These are phyloP conservation scores for Thymus mandschuricus DNA, from an alignment of 257 asterid species.

Conservation along the genomic window DNA sequence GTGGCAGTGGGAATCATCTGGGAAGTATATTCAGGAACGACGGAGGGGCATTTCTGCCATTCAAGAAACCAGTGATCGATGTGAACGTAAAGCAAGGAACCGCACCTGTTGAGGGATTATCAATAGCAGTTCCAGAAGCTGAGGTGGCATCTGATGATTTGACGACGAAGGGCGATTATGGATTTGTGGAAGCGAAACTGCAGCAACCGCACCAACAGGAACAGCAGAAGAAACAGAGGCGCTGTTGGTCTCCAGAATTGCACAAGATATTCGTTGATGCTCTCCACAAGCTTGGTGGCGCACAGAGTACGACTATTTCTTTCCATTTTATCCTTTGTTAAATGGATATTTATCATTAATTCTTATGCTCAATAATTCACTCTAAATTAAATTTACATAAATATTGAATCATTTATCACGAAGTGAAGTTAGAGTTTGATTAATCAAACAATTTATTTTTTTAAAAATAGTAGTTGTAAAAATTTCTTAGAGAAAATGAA, in stretches of 20 bases:
- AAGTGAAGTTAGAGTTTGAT: too few relatives aligned
- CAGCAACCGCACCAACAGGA: slow-evolving; percentile 20
- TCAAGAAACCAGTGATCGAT: slow-evolving; percentile 20
- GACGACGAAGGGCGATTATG: slow-evolving; percentile 20
- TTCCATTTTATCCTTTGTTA: neutral
- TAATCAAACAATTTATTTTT: too few relatives aligned
- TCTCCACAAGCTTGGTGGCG: slow-evolving; percentile 62
- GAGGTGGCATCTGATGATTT: slow-evolving; percentile 24
- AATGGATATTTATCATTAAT: neutral
- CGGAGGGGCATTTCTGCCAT: slow-evolving; percentile 52
- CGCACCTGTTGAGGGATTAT: slow-evolving; percentile 31
- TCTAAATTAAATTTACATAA: too few relatives aligned
- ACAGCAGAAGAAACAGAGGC: slow-evolving; percentile 64
- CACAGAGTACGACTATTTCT: slow-evolving; percentile 42
- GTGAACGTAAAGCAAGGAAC: slow-evolving; percentile 25
- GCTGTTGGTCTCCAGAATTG: slow-evolving; percentile 73
- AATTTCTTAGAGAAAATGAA: too few relatives aligned
- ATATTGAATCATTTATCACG: too few relatives aligned
- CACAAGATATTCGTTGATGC: slow-evolving; percentile 63
- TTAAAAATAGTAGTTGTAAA: too few relatives aligned
- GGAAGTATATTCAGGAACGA: slow-evolving; percentile 28
- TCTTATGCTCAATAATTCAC: too few relatives aligned
- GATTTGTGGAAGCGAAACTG: slow-evolving; percentile 14
- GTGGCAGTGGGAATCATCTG: neutral
- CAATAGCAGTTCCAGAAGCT: slow-evolving; percentile 27